Percentiles rank a stretch among this genome's conserved stretches.
phyloP scores from a whole-genome alignment of 306 rosid species.

The Alnus rubra region DNA sequence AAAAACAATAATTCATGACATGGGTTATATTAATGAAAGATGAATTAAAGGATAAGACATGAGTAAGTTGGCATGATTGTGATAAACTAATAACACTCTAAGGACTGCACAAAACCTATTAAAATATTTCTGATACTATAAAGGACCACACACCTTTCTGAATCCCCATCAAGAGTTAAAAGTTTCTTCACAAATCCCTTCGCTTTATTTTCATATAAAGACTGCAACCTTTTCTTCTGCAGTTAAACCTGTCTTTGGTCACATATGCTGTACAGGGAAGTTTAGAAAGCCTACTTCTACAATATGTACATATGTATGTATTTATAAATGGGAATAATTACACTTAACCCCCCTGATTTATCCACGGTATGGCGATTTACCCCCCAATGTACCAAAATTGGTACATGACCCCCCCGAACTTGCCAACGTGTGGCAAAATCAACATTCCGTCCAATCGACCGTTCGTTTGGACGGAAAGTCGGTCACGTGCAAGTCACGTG shows the following conservation, averaged over 20 bases:
- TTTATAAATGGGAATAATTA: too few relatives aligned
- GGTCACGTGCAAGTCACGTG: too few relatives aligned
- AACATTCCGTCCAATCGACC: too few relatives aligned
- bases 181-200: conserved; percentile 69
- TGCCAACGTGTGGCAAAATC: too few relatives aligned
- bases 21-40: neutral
- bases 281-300: conserved; percentile 14
- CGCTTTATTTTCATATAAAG: conserved; percentile 70
- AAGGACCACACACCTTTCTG: conserved; percentile 57
- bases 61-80: neutral
- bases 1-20: neutral
- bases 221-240: conserved; percentile 79
- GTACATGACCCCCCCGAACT: too few relatives aligned
- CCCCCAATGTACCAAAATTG: too few relatives aligned
- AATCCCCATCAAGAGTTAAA: conserved; percentile 60
- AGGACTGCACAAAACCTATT: neutral
- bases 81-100: neutral
- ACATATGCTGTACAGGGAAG: conserved; percentile 17
- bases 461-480: too few relatives aligned
- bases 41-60: neutral
- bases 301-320: neutral
- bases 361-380: too few relatives aligned
- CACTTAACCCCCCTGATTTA: too few relatives aligned
- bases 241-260: conserved; percentile 35
- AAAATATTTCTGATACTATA: neutral